These are phyloP conservation scores for Beauveria rudraprayagi DNA, from an alignment of 2,329 filamentous ascomycete species.

Conservation along the genomic window DNA sequence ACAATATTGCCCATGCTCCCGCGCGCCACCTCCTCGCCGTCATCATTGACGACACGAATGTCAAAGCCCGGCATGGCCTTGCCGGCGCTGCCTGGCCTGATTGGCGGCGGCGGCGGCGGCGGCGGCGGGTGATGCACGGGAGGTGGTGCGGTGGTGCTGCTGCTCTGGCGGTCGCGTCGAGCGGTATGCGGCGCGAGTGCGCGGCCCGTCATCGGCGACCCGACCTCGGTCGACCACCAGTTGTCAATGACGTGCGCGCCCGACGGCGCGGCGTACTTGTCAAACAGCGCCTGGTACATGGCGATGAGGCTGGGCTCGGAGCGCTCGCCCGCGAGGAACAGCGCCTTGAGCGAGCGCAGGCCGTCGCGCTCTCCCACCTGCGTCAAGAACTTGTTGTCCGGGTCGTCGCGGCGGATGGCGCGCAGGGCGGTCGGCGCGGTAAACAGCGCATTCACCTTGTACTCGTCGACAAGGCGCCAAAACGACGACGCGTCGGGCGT, in stretches of 20 bases:
- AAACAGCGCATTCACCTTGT: constrained; percentile 76
- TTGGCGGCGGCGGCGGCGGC: constrained; percentile 34
- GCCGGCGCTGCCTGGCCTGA: constrained; percentile 81
- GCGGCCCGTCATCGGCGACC: constrained; percentile 50
- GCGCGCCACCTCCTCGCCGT: constrained; percentile 59
- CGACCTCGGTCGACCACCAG: constrained; percentile 54
- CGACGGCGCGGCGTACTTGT: constrained; percentile 53
- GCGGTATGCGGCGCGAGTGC: constrained; percentile 51
- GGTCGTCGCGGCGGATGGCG: constrained; percentile 80
- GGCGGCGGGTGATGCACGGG: constrained; percentile 9
- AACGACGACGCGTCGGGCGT: constrained; percentile 83
- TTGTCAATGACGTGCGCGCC: constrained; percentile 48
- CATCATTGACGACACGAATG: constrained; percentile 74
- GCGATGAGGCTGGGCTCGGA: constrained; percentile 80
- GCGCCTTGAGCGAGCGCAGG: constrained; percentile 59
- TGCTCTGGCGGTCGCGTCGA: constrained; percentile 16
- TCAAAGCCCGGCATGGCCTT: constrained; percentile 91
- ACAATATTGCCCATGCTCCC: constrained; percentile 90
- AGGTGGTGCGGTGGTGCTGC: no score
- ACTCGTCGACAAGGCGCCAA: constrained; percentile 78
- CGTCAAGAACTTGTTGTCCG: constrained; percentile 59
- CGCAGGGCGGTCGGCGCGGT: constrained; percentile 83
- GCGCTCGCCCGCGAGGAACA: constrained; percentile 84
- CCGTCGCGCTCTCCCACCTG: constrained; percentile 59
- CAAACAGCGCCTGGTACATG: constrained; percentile 69